Evolutionary conservation across 495 filamentous ascomycete species (phyloP).

Genomic region (Penicillium salamii): DNA sequence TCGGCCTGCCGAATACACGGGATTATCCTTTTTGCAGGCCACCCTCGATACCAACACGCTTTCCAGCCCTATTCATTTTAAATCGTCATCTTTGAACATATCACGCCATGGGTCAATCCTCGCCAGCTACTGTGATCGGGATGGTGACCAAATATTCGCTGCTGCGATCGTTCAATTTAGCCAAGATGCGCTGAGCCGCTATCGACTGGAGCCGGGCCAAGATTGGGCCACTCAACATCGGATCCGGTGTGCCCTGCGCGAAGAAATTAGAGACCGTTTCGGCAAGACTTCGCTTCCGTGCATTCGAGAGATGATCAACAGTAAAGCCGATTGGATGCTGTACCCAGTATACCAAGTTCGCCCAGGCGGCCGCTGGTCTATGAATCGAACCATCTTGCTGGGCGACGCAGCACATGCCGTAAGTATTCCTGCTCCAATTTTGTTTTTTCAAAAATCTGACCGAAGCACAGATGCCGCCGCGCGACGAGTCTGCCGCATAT

Average conservation of each 20-base stretch:
- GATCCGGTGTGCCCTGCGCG: conserved; percentile 38
- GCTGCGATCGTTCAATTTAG: conserved; percentile 52
- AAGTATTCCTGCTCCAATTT: conserved; percentile 26
- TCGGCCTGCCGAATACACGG: conserved; percentile 51
- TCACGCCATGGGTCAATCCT: conserved; percentile 55
- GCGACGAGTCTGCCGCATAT: conserved; percentile 59
- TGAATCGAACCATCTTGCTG: conserved; percentile 47
- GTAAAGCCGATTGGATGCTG: conserved; percentile 51
- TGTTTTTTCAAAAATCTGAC: no score
- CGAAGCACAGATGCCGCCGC: conserved; percentile 53
- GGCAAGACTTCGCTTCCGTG: conserved; percentile 40
- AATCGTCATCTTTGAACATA: conserved; percentile 47
- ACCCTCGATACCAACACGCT: conserved; percentile 31
- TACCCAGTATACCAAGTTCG: conserved; percentile 59
- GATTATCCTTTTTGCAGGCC: conserved; percentile 55
- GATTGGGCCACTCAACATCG: conserved; percentile 45
- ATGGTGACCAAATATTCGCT: conserved; percentile 47
- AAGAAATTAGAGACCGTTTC: conserved; percentile 47
- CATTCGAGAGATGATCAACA: conserved; percentile 48
- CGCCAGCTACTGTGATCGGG: conserved; percentile 47
- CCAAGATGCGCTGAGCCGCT: conserved; percentile 32
- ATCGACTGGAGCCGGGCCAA: conserved; percentile 38
- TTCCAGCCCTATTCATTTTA: conserved; percentile 40
- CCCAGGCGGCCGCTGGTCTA: conserved; percentile 50
- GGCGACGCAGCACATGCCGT: conserved; percentile 62